A percentile compares a stretch with the other conserved stretches of the same genome.
Evolutionary conservation across 345 rosid species (phyloP).

Genomic region (Mallotus nudiflorus): DNA sequence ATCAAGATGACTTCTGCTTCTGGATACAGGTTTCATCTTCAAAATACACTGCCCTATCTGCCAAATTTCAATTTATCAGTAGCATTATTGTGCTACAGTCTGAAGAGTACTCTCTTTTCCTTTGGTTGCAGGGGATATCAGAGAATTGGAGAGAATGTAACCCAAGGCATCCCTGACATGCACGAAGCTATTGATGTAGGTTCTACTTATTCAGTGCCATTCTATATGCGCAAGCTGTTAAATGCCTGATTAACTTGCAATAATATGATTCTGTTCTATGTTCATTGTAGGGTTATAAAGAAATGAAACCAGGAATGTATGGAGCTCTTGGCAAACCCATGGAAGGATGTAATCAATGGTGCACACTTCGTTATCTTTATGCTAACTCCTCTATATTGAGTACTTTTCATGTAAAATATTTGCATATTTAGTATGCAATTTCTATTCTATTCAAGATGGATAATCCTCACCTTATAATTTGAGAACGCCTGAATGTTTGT

Average conservation of each 20-base stretch:
- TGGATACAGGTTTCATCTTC: slow-evolving; percentile 67
- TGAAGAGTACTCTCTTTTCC: not conserved
- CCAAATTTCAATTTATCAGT: too few relatives aligned
- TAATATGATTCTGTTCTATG: not conserved
- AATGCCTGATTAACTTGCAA: not conserved
- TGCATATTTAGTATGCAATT: not conserved
- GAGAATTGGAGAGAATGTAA: slow-evolving; percentile 74
- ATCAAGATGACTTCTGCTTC: slow-evolving; percentile 67
- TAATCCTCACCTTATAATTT: not conserved
- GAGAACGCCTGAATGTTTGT: not conserved
- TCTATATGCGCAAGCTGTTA: not conserved
- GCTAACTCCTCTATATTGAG: not conserved
- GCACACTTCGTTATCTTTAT: slow-evolving; percentile 12
- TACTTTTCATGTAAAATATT: not conserved
- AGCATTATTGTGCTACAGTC: too few relatives aligned
- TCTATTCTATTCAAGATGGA: not conserved
- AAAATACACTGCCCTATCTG: not conserved
- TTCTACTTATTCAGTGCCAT: slow-evolving; percentile 4
- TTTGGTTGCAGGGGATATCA: slow-evolving; percentile 77
- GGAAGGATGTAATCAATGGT: slow-evolving; percentile 91
- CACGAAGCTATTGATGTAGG: slow-evolving; percentile 89
- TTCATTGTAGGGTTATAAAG: slow-evolving; percentile 55
- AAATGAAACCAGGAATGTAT: slow-evolving; percentile 63
- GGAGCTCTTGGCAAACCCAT: slow-evolving; percentile 66
- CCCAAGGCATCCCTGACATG: slow-evolving; percentile 74